phyloP scores from a whole-genome alignment of 1,284 basidiomycete species.

The Boletus semigastroideus region DNA sequence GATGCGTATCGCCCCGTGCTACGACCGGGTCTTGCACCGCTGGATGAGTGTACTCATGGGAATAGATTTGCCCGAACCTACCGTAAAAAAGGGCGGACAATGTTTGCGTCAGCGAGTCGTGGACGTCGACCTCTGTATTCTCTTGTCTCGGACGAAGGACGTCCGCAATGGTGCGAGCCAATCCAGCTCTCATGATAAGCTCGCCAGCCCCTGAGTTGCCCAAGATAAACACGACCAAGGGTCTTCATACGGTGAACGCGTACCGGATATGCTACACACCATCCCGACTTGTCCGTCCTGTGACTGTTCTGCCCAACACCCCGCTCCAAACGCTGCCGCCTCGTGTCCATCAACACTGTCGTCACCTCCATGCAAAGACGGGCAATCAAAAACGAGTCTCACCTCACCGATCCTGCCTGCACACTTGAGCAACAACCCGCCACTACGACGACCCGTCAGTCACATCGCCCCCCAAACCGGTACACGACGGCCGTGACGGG shows the following conservation, averaged over 20 bases:
- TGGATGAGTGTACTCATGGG: background rate
- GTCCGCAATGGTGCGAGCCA: slow-evolving; percentile 46
- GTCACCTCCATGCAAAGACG: background rate
- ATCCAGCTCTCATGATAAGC: slow-evolving; percentile 44
- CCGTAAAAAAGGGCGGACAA: slow-evolving; percentile 43
- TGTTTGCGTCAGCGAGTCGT: slow-evolving; percentile 39
- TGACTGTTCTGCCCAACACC: slow-evolving; percentile 63
- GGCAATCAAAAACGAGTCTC: slow-evolving; percentile 9
- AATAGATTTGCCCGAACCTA: slow-evolving; percentile 18
- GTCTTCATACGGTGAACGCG: slow-evolving; percentile 29
- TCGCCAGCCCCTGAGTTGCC: slow-evolving; percentile 52
- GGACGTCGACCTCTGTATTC: slow-evolving; percentile 38
- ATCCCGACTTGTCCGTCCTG: slow-evolving; percentile 32
- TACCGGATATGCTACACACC: slow-evolving; percentile 73
- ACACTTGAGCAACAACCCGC: slow-evolving; percentile 69
- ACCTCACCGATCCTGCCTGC: slow-evolving; percentile 73
- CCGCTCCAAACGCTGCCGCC: slow-evolving; percentile 65
- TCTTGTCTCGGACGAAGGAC: slow-evolving; percentile 28
- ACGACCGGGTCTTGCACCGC: slow-evolving; percentile 23
- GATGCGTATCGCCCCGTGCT: slow-evolving; percentile 30
- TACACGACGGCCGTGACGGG: too few species aligned
- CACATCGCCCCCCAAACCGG: background rate
- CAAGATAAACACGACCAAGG: slow-evolving; percentile 39
- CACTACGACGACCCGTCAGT: slow-evolving; percentile 40
- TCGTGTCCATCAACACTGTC: slow-evolving; percentile 23